Evolutionary conservation across 345 rosid species (phyloP).

Genomic region (Brassica napus): DNA sequence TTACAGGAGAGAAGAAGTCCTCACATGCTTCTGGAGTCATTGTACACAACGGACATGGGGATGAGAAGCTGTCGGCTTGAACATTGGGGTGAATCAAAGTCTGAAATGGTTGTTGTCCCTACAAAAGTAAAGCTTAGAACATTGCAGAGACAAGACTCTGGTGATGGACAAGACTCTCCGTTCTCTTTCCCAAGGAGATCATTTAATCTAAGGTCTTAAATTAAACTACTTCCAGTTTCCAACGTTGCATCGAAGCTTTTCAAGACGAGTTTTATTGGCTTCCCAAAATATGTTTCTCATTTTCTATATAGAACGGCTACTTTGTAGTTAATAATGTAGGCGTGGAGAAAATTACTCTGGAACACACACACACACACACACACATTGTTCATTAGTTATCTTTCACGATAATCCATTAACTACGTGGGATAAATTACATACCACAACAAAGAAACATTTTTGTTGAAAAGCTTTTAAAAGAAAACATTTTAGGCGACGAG

Average conservation of each 20-base stretch:
- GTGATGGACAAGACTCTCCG: constrained; percentile 53
- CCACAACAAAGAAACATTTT: background rate
- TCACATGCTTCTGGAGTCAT: constrained; percentile 47
- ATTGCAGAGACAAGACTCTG: constrained; percentile 41
- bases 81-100: constrained; percentile 39
- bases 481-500: constrained; percentile 46
- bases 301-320: background rate
- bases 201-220: constrained; percentile 25
- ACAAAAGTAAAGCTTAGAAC: constrained; percentile 39
- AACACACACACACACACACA: background rate
- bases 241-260: background rate
- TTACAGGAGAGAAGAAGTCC: constrained; percentile 65
- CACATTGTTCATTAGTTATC: constrained; percentile 13
- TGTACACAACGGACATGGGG: constrained; percentile 42
- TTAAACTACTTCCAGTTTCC: background rate
- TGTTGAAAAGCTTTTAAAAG: background rate
- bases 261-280: background rate
- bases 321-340: background rate
- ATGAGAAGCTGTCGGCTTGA: constrained; percentile 44
- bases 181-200: constrained; percentile 68
- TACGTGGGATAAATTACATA: background rate
- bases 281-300: background rate
- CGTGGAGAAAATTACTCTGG: background rate
- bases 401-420: background rate
- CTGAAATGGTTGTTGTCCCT: constrained; percentile 30